Evolutionary conservation across 805 yeast genomes (phyloP), one percentile per base, ranked within the genome.

Genomic region (Candida quercuum): DNA sequence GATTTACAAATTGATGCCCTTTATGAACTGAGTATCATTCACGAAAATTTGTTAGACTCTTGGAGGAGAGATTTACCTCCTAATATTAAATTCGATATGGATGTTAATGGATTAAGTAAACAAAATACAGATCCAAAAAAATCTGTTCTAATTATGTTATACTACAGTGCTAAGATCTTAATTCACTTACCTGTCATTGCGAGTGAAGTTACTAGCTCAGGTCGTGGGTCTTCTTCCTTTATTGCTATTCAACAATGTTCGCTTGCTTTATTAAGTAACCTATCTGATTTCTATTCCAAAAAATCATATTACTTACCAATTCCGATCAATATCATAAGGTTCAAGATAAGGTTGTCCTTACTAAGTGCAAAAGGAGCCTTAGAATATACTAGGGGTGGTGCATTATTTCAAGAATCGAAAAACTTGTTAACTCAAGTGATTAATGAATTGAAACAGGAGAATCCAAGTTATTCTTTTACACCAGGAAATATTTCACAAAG

Each of bases 371-470:
- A 76, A 45, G 88, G 94, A 13, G 76, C 87, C 1, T 64, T 88
- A 39, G 96, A 87, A 45, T 86, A 85, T 54, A 78, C 86, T 3
- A 77, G 86, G 54, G 87, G 88, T 27, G 95, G 96, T 0, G 79
- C 91, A 2, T 60, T 87, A 38, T 78, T 81, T 53, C 84, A 77
- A 52, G 87, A 80, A 36, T 76, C 81, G 53, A 81, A 77, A 46
- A 67, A 60, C 24, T 61, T 84, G 33, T 59, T 87, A 33, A 58
- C 66, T 16, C 71, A 64, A 22, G 67, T 78, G 3, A 58, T 81
- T 3, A 60, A 65, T 17, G 74, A 71, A 34, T 60, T 82, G 40
- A 74, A 66, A 46, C 48, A 56, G 12, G 84, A 78, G 48, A 70
- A 36, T 27, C 36, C 25, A 29, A 43, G 76, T 32, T 61, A 59